phyloP scores from a whole-genome alignment of 495 filamentous ascomycete genomes.

The Talaromyces borbonicus region DNA sequence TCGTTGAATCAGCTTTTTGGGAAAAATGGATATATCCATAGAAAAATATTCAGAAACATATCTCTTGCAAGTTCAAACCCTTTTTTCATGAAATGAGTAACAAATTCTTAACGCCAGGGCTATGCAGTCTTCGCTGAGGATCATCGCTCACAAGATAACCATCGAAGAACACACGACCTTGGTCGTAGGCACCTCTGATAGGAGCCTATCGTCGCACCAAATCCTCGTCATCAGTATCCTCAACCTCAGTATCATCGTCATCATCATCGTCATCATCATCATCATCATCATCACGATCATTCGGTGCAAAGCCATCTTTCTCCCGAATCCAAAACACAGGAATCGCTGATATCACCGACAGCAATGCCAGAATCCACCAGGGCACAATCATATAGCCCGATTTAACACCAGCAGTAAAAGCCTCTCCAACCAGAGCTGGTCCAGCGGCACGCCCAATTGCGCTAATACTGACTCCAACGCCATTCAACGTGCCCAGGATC shows the following conservation, averaged over 20 bases:
- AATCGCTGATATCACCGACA: constrained; percentile 53
- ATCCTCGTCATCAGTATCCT: neutral
- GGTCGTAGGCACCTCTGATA: too few relatives aligned
- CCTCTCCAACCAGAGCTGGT: constrained; percentile 54
- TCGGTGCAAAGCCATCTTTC: constrained; percentile 56
- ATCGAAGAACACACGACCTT: too few relatives aligned
- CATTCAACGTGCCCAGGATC: constrained; percentile 82
- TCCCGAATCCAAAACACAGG: constrained; percentile 65
- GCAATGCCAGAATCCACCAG: constrained; percentile 61
- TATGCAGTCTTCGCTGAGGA: too few relatives aligned
- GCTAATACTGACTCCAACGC: constrained; percentile 69
- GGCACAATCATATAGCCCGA: constrained; percentile 62
- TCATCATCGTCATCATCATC: constrained; percentile 13
- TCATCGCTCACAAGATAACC: too few relatives aligned
- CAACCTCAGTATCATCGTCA: neutral
- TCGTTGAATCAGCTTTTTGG: too few relatives aligned
- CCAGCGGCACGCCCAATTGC: constrained; percentile 70
- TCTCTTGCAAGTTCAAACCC: too few relatives aligned
- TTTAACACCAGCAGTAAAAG: constrained; percentile 62
- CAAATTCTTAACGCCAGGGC: too few relatives aligned
- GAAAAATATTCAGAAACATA: too few relatives aligned
- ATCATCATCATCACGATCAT: constrained; percentile 26
- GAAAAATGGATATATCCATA: too few relatives aligned
- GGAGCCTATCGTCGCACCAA: too few relatives aligned
- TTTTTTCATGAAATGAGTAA: too few relatives aligned